A percentile compares a stretch with the other conserved stretches of the same genome.
Conservation (phyloP, 1,139 yeast species). For the Chernovozyma aurita region DNA sequence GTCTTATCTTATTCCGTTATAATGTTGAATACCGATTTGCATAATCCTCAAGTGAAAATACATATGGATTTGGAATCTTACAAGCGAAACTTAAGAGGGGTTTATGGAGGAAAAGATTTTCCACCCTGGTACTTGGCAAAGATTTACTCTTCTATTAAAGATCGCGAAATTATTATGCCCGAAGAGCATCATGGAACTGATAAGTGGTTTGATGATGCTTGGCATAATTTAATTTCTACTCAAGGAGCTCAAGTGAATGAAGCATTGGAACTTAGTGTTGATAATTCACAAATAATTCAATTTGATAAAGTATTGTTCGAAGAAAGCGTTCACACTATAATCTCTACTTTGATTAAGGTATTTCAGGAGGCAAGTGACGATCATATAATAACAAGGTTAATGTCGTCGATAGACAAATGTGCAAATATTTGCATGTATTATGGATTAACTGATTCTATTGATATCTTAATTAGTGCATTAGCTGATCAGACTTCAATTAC, state of each 20-base stretch:
- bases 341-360: slow-evolving; percentile 67
- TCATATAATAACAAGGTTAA: slow-evolving; percentile 78
- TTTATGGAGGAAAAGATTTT: slow-evolving; percentile 71
- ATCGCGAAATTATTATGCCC: slow-evolving; percentile 92
- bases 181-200: slow-evolving; percentile 90
- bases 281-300: slow-evolving; percentile 21
- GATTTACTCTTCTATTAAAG: slow-evolving; percentile 75
- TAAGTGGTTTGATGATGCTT: slow-evolving; percentile 88
- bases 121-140: slow-evolving; percentile 81
- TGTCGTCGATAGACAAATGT: slow-evolving; percentile 83
- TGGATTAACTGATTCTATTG: slow-evolving; percentile 53
- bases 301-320: slow-evolving; percentile 73
- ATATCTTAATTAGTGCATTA: slow-evolving; percentile 58
- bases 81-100: slow-evolving; percentile 74
- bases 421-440: slow-evolving; percentile 71
- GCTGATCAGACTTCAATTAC: slow-evolving; percentile 60
- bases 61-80: slow-evolving; percentile 89
- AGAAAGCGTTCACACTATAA: slow-evolving; percentile 54
- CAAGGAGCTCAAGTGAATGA: slow-evolving; percentile 19
- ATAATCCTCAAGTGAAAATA: slow-evolving; percentile 72
- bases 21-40: slow-evolving; percentile 73
- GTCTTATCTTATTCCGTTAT: slow-evolving; percentile 71
- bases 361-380: slow-evolving; percentile 90
- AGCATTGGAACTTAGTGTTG: not conserved
- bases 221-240: slow-evolving; percentile 78